Percentiles rank a stretch among this genome's conserved stretches.
Evolutionary conservation across 106 monocot genomes (phyloP).

Genomic region (Platanthera zijinensis): DNA sequence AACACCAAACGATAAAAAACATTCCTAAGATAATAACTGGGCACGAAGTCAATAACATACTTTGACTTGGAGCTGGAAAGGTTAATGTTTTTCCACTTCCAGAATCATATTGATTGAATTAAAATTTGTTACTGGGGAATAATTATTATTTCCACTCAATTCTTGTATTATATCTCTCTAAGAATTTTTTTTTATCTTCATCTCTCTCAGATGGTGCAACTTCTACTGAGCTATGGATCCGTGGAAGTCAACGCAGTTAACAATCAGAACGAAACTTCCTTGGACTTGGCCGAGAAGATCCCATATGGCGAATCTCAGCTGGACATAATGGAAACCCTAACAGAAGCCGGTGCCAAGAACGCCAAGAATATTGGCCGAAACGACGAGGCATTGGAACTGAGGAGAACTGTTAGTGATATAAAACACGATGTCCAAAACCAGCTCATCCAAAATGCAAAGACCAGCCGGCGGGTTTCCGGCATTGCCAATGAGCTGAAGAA

Average conservation of each 20-base stretch:
- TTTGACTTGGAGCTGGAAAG: too few relatives aligned
- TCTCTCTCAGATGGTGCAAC: conserved; percentile 60
- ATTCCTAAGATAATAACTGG: too few relatives aligned
- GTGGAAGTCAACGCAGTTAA: conserved; percentile 81
- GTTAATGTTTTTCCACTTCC: too few relatives aligned
- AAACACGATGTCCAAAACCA: conserved; percentile 83
- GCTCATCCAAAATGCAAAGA: conserved; percentile 76
- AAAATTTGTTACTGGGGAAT: too few relatives aligned
- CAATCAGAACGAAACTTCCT: conserved; percentile 70
- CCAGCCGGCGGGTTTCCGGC: conserved; percentile 63
- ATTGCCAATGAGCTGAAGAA: conserved; percentile 84
- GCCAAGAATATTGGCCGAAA: conserved; percentile 45
- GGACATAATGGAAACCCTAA: conserved; percentile 54
- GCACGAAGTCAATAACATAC: too few relatives aligned
- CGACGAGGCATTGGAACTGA: conserved; percentile 63
- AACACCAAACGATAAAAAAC: too few relatives aligned
- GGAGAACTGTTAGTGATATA: conserved; percentile 83
- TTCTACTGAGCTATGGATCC: conserved; percentile 50
- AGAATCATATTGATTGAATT: too few relatives aligned
- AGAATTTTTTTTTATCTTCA: too few relatives aligned
- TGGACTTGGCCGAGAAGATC: conserved; percentile 75
- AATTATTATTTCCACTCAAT: too few relatives aligned
- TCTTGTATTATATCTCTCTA: too few relatives aligned
- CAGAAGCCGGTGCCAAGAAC: conserved; percentile 66
- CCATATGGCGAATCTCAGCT: conserved; percentile 58